A percentile compares a stretch with the other conserved stretches of the same genome.
Evolutionary conservation across 2,329 filamentous ascomycete species (phyloP).

Genomic region (Colletotrichum sp.): DNA sequence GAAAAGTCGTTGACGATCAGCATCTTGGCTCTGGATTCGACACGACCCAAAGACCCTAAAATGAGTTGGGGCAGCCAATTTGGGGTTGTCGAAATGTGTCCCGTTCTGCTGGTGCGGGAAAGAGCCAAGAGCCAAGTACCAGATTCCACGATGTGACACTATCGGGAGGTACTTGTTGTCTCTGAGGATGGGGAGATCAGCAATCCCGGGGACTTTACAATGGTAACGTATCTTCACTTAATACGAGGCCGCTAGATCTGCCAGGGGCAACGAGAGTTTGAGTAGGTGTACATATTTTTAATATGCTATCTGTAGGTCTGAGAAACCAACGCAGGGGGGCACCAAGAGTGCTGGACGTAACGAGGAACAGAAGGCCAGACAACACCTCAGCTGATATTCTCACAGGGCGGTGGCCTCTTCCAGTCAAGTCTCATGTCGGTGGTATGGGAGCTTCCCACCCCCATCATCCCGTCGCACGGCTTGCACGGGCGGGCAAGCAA

Average conservation of each 20-base stretch:
- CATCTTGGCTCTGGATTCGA: background rate
- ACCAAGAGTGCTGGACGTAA: background rate
- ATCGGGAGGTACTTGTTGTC: background rate
- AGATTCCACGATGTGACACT: background rate
- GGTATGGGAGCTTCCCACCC: background rate
- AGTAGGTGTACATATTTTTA: background rate
- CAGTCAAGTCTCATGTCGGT: background rate
- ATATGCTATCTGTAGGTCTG: background rate
- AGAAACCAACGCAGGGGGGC: background rate
- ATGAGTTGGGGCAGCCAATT: background rate
- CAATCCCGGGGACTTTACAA: background rate
- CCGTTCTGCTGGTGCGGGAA: background rate
- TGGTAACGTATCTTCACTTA: background rate
- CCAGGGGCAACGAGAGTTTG: background rate
- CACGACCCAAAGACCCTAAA: background rate
- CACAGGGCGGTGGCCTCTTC: background rate
- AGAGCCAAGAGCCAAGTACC: background rate
- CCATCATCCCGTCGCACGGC: background rate
- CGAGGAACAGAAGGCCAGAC: background rate
- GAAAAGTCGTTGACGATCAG: background rate
- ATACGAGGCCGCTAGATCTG: conserved; percentile 9
- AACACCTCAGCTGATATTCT: background rate
- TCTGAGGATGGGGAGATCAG: background rate
- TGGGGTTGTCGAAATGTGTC: conserved; percentile 3
- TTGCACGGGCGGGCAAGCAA: background rate